These are phyloP conservation scores for Aulographum hederae DNA, from an alignment of 2,329 filamentous ascomycete species.

Conservation along the genomic window DNA sequence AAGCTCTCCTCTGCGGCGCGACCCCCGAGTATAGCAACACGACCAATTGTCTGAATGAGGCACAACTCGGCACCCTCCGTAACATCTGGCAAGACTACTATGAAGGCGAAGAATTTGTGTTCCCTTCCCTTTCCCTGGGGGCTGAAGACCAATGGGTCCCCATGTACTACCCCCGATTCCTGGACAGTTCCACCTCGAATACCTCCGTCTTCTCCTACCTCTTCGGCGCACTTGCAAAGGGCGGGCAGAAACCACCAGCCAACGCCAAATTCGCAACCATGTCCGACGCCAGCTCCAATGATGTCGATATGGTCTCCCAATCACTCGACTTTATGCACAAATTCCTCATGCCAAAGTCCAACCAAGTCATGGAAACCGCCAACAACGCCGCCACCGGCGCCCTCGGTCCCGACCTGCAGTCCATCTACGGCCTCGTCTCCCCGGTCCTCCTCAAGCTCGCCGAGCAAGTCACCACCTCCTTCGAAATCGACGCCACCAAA, in stretches of 20 bases:
- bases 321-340: neutral
- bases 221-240: neutral
- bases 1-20: neutral
- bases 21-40: neutral
- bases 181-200: neutral
- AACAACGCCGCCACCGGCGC: neutral
- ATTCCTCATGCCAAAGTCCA: neutral
- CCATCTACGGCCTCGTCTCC: neutral
- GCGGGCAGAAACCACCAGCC: neutral
- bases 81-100: neutral
- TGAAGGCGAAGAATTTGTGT: neutral
- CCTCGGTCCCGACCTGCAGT: neutral
- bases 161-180: neutral
- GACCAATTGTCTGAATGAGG: neutral
- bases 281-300: no score
- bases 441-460: neutral
- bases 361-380: neutral
- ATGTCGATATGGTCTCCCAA: neutral
- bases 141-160: neutral
- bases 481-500: neutral
- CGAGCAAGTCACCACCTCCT: neutral
- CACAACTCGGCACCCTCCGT: neutral
- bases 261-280: neutral
- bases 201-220: neutral
- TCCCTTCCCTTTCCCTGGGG: neutral